These are phyloP conservation scores for Penicillium argentinense DNA, from an alignment of 495 filamentous ascomycete species.

Conservation along the genomic window DNA sequence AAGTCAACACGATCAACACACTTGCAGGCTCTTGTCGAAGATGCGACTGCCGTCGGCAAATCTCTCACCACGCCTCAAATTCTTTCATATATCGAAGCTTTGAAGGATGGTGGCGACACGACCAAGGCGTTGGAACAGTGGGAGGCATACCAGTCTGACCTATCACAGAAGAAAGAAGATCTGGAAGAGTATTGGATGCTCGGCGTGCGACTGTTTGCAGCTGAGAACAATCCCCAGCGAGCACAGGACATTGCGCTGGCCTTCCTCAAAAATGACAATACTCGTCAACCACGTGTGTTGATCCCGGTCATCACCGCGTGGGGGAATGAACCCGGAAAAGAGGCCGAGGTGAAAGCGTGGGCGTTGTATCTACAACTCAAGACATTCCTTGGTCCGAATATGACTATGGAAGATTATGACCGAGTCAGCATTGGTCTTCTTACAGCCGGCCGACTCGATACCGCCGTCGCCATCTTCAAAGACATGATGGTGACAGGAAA, in stretches of 20 bases:
- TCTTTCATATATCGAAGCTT: constrained; percentile 62
- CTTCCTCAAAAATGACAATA: constrained; percentile 52
- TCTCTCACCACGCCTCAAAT: constrained; percentile 55
- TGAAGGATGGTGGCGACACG: constrained; percentile 59
- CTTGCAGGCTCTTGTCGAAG: constrained; percentile 58
- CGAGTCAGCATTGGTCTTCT: constrained; percentile 63
- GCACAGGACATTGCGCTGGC: constrained; percentile 62
- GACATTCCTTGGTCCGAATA: constrained; percentile 54
- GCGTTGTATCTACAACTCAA: constrained; percentile 64
- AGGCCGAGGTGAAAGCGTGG: constrained; percentile 60
- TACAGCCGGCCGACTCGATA: constrained; percentile 54
- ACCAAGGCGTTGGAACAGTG: constrained; percentile 63
- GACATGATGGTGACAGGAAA: constrained; percentile 77
- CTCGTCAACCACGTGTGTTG: constrained; percentile 57
- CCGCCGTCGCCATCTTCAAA: constrained; percentile 71
- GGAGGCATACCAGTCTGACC: constrained; percentile 55
- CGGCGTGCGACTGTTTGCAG: constrained; percentile 65
- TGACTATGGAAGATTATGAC: constrained; percentile 77
- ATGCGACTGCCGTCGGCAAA: constrained; percentile 57
- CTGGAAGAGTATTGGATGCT: constrained; percentile 62
- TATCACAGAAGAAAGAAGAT: constrained; percentile 53
- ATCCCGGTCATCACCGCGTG: constrained; percentile 61
- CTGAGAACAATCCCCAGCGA: constrained; percentile 57
- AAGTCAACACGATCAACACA: constrained; percentile 50
- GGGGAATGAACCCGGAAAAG: constrained; percentile 33